Evolutionary conservation across 805 yeast species (phyloP), one percentile per base, ranked within the genome.

Genomic region (Teunomyces tritomae): DNA sequence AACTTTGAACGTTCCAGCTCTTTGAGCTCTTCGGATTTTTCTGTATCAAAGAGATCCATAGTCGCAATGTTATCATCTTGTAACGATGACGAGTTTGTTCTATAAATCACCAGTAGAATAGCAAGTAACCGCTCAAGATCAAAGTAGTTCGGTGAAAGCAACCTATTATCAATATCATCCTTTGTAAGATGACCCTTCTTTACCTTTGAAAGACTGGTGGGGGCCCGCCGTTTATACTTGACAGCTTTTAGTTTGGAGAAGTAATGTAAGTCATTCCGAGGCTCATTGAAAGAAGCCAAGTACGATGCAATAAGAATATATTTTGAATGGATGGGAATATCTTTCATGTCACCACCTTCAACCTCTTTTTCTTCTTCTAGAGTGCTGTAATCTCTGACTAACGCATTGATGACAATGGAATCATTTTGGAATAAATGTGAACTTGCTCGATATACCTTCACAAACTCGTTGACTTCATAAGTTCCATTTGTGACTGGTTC

Each of bases 71-170:
- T 34, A 29, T 61, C 60, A 13, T 57, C 54, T 17, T 64, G 61
- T 27, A 68, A 59, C 9, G 69, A 57, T 29, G 55, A 49, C 6
- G 73, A 58, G 47, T 70, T 71, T 34, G 63, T 67, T 46, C 75
- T 77, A 57, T 79, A 81, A 10, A 90, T 80, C 0, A 95, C 84
- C 37, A 85, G 85, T 32, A 87, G 72, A 20, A 91, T 87, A 0
- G 97, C 96, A 49, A 87, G 66, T 61, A 89, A 59, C 48, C 97
- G 74, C 61, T 91, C 97, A 40, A 89, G 62, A 30, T 84, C 87
- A 63, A 90, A 90, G 28, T 81, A 67, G 27, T 84, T 81, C 0
- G 96, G 87, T n/a, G 84, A 81, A 36, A 87, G 67, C 49, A 84
- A 73, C 32, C 88, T 73, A 2, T 84, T 76, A 45, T 83, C 87